Evolutionary conservation across 148 eudicot genomes (phyloP), one percentile per base, ranked within the genome.

Genomic region (Cornus controversa): DNA sequence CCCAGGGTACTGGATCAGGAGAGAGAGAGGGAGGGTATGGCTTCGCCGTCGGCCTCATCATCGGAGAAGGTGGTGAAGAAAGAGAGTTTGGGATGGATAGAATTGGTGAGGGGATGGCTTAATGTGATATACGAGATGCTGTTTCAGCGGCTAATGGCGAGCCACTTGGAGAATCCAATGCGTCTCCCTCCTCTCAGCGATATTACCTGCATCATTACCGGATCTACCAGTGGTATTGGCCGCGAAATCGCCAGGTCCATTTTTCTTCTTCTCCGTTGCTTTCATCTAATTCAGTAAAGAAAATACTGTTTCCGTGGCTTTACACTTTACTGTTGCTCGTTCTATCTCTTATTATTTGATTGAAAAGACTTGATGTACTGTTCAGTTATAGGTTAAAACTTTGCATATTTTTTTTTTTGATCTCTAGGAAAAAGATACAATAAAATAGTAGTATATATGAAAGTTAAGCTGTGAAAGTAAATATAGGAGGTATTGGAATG

Each of bases 151-250:
- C 93, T 95, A 16, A 50, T 84, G 60, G 97, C 98, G 22, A 87
- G 91, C 70, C 95, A 95, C 78, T 82, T 95, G 78, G 75, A 84
- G 4, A 90, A 93, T 75, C 98, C 98, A 6, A 83, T 95, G 91
- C 96, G 91, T 42, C 85, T 95, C 58, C 98, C 98, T 73, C 97
- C 91, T 24, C 69, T 95, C 75, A 82, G 85, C 64, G 89, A 90
- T 27, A 80, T 89, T 69, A 89, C 97, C 47, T 93, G 91, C 83
- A 77, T 95, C 79, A 88, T 95, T 67, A 95, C 97, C 65, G 98
- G 98, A 53, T 90, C 93, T 81, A 94, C 98, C 67, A 90, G 94
- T 62, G 98, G 98, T 8, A 94, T 94, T 42, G 98, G 98, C 63
- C 91, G 85, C 54, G 91, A 92, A 89, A 90, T 90, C 40, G 97